phyloP scores from a whole-genome alignment of 352 stramenopile species.

The Thraustochytrium aureum region DNA sequence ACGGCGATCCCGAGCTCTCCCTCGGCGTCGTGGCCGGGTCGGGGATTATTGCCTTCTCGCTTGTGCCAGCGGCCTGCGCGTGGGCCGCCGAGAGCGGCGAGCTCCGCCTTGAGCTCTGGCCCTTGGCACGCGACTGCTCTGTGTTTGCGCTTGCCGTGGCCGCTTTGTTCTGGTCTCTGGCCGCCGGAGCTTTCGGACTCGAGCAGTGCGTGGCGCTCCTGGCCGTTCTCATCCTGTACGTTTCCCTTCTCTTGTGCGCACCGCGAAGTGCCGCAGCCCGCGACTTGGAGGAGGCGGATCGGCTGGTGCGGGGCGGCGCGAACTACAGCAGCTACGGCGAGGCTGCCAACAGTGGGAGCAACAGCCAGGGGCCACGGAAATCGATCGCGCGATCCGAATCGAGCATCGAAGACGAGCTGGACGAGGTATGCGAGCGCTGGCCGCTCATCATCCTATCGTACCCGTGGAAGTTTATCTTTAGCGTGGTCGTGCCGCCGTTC shows the following conservation, averaged over 20 bases:
- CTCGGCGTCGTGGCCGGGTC: constrained; percentile 75
- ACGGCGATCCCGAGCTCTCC: constrained; percentile 64
- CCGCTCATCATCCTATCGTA: neutral
- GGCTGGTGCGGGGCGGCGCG: neutral
- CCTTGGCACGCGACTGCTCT: neutral
- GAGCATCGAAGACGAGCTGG: neutral
- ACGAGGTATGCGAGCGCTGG: neutral
- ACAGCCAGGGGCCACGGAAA: neutral
- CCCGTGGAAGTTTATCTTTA: neutral
- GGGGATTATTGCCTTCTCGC: constrained; percentile 77
- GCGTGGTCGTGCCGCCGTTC: neutral
- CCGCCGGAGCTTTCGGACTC: neutral
- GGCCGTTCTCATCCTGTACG: neutral
- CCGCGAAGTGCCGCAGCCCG: too few relatives aligned
- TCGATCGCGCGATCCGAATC: neutral
- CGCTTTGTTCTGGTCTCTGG: neutral
- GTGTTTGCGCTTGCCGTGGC: neutral
- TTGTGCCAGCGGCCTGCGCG: constrained; percentile 64
- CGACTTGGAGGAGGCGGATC: too few relatives aligned
- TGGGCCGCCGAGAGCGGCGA: neutral
- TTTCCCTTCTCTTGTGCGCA: neutral
- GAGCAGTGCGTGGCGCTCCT: neutral
- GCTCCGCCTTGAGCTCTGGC: neutral
- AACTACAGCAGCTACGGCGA: too few relatives aligned
- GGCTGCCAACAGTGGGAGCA: neutral